Evolutionary conservation across 148 eudicot genomes (phyloP).

Genomic region (Suaeda aralocaspica): DNA sequence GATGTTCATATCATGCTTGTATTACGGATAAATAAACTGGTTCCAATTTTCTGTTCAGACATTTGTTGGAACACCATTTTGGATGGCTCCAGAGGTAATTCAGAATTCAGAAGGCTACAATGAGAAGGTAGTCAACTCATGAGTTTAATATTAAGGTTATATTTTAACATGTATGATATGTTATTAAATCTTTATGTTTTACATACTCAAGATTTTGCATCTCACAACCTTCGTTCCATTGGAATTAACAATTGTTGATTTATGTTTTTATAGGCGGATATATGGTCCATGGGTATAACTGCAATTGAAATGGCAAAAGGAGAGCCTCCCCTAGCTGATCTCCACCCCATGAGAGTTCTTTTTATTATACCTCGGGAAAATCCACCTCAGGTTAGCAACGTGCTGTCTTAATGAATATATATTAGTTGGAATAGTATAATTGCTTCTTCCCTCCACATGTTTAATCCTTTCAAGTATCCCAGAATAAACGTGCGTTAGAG

Average conservation of each 20-base stretch:
- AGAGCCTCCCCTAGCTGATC: constrained; percentile 96
- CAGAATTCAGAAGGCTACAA: constrained; percentile 95
- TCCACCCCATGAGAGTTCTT: constrained; percentile 98
- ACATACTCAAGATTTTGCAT: background rate
- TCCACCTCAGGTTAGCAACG: constrained; percentile 77
- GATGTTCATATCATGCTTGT: too few relatives aligned
- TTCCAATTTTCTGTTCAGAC: constrained; percentile 55
- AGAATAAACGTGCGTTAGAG: too few relatives aligned
- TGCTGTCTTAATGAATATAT: constrained; percentile 16
- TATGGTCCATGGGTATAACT: constrained; percentile 96
- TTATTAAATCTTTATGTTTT: background rate
- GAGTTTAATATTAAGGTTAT: background rate
- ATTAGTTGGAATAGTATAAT: background rate
- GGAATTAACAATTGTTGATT: background rate
- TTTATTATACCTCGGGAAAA: constrained; percentile 97
- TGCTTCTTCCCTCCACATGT: background rate
- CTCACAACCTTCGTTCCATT: background rate
- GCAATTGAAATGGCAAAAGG: constrained; percentile 98
- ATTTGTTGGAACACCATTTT: constrained; percentile 98
- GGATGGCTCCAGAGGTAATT: constrained; percentile 99
- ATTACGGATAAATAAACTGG: constrained; percentile 14
- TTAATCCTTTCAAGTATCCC: too few relatives aligned
- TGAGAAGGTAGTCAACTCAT: constrained; percentile 62
- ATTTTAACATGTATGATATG: background rate
- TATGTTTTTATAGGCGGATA: constrained; percentile 74